Evolutionary conservation across 1,284 basidiomycete species (phyloP).

Genomic region (Lentinula novae-zelandiae): DNA sequence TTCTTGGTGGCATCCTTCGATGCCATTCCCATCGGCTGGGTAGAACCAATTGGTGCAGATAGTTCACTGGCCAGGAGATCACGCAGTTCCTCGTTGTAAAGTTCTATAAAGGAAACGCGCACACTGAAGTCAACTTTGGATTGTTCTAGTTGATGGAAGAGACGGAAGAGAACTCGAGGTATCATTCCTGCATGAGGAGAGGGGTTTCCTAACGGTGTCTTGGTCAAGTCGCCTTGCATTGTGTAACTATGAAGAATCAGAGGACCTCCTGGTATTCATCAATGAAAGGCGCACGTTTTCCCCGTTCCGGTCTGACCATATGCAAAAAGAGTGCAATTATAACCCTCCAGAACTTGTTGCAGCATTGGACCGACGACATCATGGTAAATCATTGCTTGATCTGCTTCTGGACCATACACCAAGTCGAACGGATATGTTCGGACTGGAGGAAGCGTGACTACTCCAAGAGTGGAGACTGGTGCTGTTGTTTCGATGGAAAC

Average conservation of each 20-base stretch:
- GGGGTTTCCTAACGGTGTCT: slow-evolving; percentile 84
- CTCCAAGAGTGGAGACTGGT: slow-evolving; percentile 60
- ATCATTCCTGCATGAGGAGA: slow-evolving; percentile 94
- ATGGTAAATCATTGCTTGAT: slow-evolving; percentile 92
- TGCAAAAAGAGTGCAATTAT: slow-evolving; percentile 98
- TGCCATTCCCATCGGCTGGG: slow-evolving; percentile 70
- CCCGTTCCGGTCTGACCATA: slow-evolving; percentile 99
- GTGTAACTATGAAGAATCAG: slow-evolving; percentile 61
- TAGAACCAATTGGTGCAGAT: slow-evolving; percentile 52
- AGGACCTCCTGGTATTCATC: slow-evolving; percentile 1
- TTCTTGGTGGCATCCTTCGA: slow-evolving; percentile 37
- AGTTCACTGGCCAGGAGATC: slow-evolving; percentile 83
- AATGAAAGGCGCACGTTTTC: slow-evolving; percentile 79
- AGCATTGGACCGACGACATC: slow-evolving; percentile 93
- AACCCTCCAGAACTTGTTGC: slow-evolving; percentile 90
- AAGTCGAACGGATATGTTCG: slow-evolving; percentile 89
- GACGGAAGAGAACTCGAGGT: slow-evolving; percentile 90
- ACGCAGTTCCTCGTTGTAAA: slow-evolving; percentile 99
- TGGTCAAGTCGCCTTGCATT: slow-evolving; percentile 89
- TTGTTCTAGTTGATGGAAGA: slow-evolving; percentile 87
- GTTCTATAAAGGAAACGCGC: slow-evolving; percentile 91
- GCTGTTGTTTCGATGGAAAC: slow-evolving; percentile 77
- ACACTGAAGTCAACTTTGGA: slow-evolving; percentile 85
- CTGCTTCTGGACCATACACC: slow-evolving; percentile 96
- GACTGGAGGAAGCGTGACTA: slow-evolving; percentile 65